phyloP scores from a whole-genome alignment of 345 rosid genomes.

The Populus simonii region DNA sequence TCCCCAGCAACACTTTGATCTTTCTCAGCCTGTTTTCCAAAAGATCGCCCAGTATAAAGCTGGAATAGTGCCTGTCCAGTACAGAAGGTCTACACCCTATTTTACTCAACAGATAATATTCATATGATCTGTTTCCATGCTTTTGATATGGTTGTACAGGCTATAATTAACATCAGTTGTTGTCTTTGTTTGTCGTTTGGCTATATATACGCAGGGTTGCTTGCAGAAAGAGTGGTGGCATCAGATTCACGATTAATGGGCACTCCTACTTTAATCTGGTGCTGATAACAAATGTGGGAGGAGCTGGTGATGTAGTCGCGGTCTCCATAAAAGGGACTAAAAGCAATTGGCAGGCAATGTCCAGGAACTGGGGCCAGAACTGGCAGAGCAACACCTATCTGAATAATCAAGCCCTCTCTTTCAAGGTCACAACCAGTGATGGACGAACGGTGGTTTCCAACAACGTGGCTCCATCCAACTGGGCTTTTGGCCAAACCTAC shows the following conservation, averaged over 20 bases:
- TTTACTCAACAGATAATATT: not conserved
- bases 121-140: not conserved
- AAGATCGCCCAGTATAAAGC: slow-evolving; percentile 9
- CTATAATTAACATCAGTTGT: not conserved
- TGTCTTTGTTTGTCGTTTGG: not conserved
- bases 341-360: slow-evolving; percentile 4
- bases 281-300: slow-evolving; percentile 8
- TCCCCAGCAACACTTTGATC: slow-evolving; percentile 14
- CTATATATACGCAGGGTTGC: not conserved
- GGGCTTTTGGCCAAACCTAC: slow-evolving; percentile 13
- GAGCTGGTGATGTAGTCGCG: slow-evolving; percentile 11
- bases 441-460: not conserved
- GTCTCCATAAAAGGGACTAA: not conserved
- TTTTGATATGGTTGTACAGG: not conserved
- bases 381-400: slow-evolving; percentile 2
- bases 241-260: slow-evolving; percentile 11
- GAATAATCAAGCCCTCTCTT: slow-evolving; percentile 4
- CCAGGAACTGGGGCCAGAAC: slow-evolving; percentile 13
- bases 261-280: slow-evolving; percentile 14
- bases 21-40: slow-evolving; percentile 12
- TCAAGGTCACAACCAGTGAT: slow-evolving; percentile 12
- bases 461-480: slow-evolving; percentile 1
- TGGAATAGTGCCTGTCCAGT: slow-evolving; percentile 12
- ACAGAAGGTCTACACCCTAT: slow-evolving; percentile 2
- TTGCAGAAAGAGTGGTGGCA: slow-evolving; percentile 10